These are phyloP conservation scores for Aspergillus aculeatinus DNA, from an alignment of 2,329 filamentous ascomycete species.

Conservation along the genomic window DNA sequence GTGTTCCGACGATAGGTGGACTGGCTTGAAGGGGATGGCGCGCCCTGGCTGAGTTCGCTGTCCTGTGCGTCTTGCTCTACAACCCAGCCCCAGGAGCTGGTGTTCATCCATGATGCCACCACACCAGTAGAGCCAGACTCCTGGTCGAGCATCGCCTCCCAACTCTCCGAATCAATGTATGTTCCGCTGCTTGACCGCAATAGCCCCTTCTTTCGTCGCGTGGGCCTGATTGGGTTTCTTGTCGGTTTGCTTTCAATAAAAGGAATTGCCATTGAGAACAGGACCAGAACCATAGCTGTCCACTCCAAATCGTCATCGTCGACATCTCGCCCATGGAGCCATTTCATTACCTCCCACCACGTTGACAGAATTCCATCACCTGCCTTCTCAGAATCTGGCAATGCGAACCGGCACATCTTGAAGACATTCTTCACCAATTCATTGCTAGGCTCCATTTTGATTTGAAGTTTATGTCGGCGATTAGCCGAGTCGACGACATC, in stretches of 20 bases:
- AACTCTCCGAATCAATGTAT: constrained; percentile 46
- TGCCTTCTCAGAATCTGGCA: constrained; percentile 57
- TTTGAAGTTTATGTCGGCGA: constrained; percentile 64
- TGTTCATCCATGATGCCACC: constrained; percentile 53
- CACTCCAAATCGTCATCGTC: constrained; percentile 61
- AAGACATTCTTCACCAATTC: constrained; percentile 63
- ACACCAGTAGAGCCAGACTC: constrained; percentile 45
- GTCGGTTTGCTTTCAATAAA: constrained; percentile 48
- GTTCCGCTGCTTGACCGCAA: constrained; percentile 53
- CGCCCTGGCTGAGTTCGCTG: constrained; percentile 15
- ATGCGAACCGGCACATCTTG: constrained; percentile 61
- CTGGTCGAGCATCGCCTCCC: constrained; percentile 50
- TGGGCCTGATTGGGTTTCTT: constrained; percentile 34
- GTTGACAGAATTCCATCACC: constrained; percentile 63
- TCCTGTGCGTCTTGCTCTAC: constrained; percentile 54
- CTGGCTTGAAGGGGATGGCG: constrained; percentile 24
- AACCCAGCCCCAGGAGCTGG: constrained; percentile 69
- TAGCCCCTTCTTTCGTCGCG: constrained; percentile 44
- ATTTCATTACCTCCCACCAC: constrained; percentile 74
- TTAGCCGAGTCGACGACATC: constrained; percentile 65
- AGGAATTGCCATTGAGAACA: constrained; percentile 64
- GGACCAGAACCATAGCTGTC: constrained; percentile 64
- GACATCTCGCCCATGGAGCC: constrained; percentile 57
- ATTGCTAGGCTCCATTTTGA: constrained; percentile 65
- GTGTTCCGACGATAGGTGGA: constrained; percentile 39